A percentile compares a stretch with the other conserved stretches of the same genome.
Conservation (phyloP, 2,329 filamentous ascomycete species). For the Rachicladosporium sp. region DNA sequence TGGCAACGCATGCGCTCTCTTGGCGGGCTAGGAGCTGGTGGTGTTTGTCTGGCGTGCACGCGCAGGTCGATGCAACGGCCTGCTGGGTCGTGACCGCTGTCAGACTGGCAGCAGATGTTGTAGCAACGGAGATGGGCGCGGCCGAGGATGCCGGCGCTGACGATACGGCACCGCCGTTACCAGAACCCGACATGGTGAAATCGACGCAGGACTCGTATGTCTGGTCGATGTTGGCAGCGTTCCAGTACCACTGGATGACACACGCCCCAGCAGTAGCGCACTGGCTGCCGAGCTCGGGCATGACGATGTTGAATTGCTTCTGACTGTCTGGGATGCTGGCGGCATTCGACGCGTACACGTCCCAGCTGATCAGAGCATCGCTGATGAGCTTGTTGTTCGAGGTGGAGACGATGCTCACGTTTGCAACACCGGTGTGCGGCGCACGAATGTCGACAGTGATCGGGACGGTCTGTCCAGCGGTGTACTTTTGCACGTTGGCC, state of each 20-base stretch:
- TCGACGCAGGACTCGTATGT: conserved; percentile 54
- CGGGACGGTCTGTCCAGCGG: conserved; percentile 35
- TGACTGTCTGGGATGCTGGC: conserved; percentile 32
- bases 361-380: conserved; percentile 41
- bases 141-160: neutral
- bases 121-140: no score
- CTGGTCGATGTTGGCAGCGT: conserved; percentile 43
- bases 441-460: conserved; percentile 37
- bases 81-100: no score
- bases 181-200: conserved; percentile 31
- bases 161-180: neutral
- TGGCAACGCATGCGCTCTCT: no score
- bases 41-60: no score
- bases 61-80: no score
- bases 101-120: no score
- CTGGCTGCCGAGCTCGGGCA: conserved; percentile 38
- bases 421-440: conserved; percentile 44
- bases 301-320: conserved; percentile 41
- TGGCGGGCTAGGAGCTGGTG: no score
- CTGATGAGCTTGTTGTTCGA: conserved; percentile 38
- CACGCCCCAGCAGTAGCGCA: conserved; percentile 39
- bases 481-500: conserved; percentile 40
- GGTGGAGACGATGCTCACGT: conserved; percentile 45
- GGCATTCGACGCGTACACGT: conserved; percentile 41
- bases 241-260: conserved; percentile 53